A percentile compares a stretch with the other conserved stretches of the same genome.
Evolutionary conservation across 2,329 filamentous ascomycete genomes (phyloP).

Genomic region (Botrytis hyacinthi): DNA sequence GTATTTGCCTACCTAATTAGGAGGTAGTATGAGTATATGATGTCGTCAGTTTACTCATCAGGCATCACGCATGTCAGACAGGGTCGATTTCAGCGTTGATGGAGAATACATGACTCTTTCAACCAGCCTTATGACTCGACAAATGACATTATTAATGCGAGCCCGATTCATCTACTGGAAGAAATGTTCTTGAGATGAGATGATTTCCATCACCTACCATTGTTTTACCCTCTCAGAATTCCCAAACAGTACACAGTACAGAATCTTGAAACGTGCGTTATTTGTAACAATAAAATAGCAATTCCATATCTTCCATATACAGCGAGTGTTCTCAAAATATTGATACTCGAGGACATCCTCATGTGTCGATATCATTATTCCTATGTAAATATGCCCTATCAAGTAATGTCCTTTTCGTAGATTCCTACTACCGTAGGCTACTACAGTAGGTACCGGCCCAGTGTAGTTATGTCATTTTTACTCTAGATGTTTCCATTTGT

Average conservation of each 20-base stretch:
- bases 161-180: not conserved
- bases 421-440: not conserved
- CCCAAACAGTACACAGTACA: too few relatives aligned
- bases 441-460: not conserved
- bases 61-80: not conserved
- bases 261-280: too few relatives aligned
- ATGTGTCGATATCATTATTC: not conserved
- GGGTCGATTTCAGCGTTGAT: not conserved
- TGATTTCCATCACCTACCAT: not conserved
- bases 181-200: not conserved
- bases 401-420: not conserved
- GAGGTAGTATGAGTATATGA: not conserved
- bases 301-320: not conserved
- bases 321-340: not conserved
- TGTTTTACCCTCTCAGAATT: not conserved
- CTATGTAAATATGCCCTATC: not conserved
- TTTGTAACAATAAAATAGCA: not conserved
- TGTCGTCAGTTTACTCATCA: not conserved
- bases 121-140: not conserved
- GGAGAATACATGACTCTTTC: not conserved
- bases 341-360: not conserved
- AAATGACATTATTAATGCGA: not conserved
- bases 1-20: not conserved
- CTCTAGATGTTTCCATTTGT: conserved; percentile 28
- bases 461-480: conserved; percentile 26